Evolutionary conservation across 371 early-diverging fungal species (phyloP), one percentile per base, ranked within the genome.

Genomic region (Mucor lusitanicus): DNA sequence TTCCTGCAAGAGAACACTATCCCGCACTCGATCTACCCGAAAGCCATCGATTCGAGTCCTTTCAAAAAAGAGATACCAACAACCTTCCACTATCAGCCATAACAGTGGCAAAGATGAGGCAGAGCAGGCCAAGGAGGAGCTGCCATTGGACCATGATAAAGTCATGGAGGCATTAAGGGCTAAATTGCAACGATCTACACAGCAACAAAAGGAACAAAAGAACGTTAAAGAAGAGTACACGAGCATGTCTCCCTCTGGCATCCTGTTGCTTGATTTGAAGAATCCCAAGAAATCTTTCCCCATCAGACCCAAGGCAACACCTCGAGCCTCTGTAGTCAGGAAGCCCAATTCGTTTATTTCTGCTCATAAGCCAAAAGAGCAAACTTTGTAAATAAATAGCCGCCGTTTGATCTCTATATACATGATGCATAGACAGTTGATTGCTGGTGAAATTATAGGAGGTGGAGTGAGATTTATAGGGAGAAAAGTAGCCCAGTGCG

Each of bases 171-270:
- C 77, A 28, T 37, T 77, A 17, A 44, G 77, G 67, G 77, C 77
- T 4, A 77, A 77, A 59, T 56, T 77, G 32, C 69, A 74, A 48
- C 64, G 77, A 60, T 73, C 75, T 15, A 70, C 56, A 21, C 68
- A 69, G 17, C 71, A 71, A 59, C 70, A 70, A 56, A 69, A 70
- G 27, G 67, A 70, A 59, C 61, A 63, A 57, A 69, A 68, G 46
- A 46, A 59, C 25, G 62, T 53, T n/a, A 68, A 64, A 39, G 69
- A 79, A 33, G 66, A 72, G 54, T 58, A 70, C 2, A 65, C 67
- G 15, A 73, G 69, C 40, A 78, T 78, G 81, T 81, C 81, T 25
- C 81, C 78, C 28, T 67, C 76, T 4, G 81, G 81, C 32, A 75
- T 81, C 7, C 58, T 81, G n/a, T 63, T 81, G 13, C 67, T 81